Evolutionary conservation across 352 stramenopile genomes (phyloP), one percentile per base, ranked within the genome.

Genomic region (Phytophthora quininea): DNA sequence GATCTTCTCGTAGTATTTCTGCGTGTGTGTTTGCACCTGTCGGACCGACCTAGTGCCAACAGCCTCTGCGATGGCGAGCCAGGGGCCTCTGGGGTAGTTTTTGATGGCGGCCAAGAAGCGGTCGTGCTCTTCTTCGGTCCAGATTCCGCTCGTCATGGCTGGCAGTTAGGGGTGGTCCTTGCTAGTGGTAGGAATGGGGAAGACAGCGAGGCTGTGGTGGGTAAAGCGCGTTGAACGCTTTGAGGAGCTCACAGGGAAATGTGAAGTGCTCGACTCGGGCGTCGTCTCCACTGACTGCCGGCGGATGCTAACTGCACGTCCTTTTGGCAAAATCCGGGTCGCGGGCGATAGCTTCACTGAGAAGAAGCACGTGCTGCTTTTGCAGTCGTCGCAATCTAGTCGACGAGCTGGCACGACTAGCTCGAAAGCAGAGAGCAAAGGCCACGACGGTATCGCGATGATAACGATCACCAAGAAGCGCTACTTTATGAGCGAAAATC

Each of bases 1-100:
- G 59, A 93, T 84, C 70, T 93, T 93, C 54, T 92, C 82, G 62
- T 88, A 81, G 64, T 93, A 93, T 58, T 83, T 84, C 48, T 86
- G 73, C 15, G 78, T 78, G 58, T 84, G 77, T 14, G 80, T 91
- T 62, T 91, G 84, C 60, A 90, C 83, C 57, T 92, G 84, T 1
- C 84, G 74, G 6, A 83, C 66, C 7, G 79, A 89, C 19, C 80
- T 65, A 37, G 81, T 86, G 35, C 70, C 74, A 8, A 90, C 68
- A 29, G 62, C 52, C 11, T 73, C 66, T 27, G 81, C 67, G 58
- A 88, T 83, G 51, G 8, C 56, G 7, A 42, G 58, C 79, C 81
- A 90, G 1, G 81, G 79, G 1, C 79, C 77, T 9, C 69, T 60
- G 4, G 79, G 81, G 54, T 70, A 86, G 45, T 77, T 62, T 43